Conservation (phyloP, 441 rosid genomes). For the Daphne laureola region DNA sequence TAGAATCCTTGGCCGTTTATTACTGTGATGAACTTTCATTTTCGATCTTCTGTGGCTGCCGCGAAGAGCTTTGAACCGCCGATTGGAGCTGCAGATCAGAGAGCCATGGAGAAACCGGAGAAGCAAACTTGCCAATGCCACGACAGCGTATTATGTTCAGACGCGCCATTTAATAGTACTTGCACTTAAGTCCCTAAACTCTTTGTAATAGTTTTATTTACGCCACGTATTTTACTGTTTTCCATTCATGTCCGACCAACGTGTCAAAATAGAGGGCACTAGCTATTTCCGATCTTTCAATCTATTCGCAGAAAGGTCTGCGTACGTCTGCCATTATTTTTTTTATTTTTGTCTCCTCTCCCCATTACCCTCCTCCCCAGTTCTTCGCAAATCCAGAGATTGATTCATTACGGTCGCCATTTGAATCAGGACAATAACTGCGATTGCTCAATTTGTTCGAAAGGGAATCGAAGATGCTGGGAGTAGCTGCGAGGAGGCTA, state of each 20-base stretch:
- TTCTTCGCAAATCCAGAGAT: conserved; percentile 7
- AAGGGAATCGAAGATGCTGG: conserved; percentile 25
- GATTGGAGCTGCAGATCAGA: background rate
- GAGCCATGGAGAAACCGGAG: background rate
- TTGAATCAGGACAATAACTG: background rate
- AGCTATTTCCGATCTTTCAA: background rate
- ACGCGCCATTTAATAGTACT: too few relatives aligned
- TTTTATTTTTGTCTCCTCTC: too few relatives aligned
- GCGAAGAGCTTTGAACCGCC: background rate
- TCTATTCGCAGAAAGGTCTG: background rate
- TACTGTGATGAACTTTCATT: conserved; percentile 38
- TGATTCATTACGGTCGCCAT: conserved; percentile 3
- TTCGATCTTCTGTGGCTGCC: conserved; percentile 6
- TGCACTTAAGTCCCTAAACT: too few relatives aligned
- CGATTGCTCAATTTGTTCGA: background rate
- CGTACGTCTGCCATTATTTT: too few relatives aligned
- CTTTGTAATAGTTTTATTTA: too few relatives aligned
- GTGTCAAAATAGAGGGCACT: conserved; percentile 13
- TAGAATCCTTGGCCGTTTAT: conserved; percentile 39
- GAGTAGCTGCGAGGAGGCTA: conserved; percentile 42
- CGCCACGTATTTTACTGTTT: too few relatives aligned
- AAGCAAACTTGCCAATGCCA: too few relatives aligned
- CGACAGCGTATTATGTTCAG: background rate
- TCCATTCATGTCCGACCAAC: too few relatives aligned
- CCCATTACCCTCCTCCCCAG: background rate